phyloP scores from a whole-genome alignment of 225 moss, liverwort and hornwort species.

The Polytrichum commune region DNA sequence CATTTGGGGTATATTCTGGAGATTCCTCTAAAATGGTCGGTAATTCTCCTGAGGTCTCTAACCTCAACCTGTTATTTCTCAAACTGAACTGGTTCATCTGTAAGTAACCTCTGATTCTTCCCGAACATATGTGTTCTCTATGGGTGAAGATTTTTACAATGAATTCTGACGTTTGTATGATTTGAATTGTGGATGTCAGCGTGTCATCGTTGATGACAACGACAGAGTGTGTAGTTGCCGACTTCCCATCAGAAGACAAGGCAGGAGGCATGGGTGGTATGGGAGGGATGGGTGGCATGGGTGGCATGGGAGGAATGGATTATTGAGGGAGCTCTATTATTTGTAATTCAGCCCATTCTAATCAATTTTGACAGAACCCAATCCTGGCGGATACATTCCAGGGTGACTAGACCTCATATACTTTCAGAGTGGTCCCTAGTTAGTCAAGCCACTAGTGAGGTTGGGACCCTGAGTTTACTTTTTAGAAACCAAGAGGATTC shows the following conservation, averaged over 20 bases:
- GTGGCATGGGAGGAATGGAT: slow-evolving; percentile 64
- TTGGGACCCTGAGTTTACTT: background rate
- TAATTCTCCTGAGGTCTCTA: too few relatives aligned
- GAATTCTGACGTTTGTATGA: background rate
- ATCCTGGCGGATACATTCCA: background rate
- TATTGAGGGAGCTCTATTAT: background rate
- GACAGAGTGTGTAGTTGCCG: slow-evolving; percentile 50
- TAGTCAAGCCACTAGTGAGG: background rate
- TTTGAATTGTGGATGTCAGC: slow-evolving; percentile 13
- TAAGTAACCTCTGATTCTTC: too few relatives aligned
- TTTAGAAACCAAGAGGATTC: background rate
- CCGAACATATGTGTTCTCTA: too few relatives aligned
- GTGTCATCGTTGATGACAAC: slow-evolving; percentile 58
- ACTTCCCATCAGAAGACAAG: slow-evolving; percentile 36
- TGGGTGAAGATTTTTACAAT: background rate
- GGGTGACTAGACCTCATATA: background rate
- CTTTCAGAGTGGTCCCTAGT: background rate
- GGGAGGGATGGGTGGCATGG: slow-evolving; percentile 44
- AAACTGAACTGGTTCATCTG: too few relatives aligned
- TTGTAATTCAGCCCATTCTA: too few relatives aligned
- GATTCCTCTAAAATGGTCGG: too few relatives aligned
- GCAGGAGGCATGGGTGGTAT: slow-evolving; percentile 43
- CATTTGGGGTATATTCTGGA: too few relatives aligned
- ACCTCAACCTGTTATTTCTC: too few relatives aligned
- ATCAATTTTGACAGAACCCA: background rate